Evolutionary conservation across 2,329 filamentous ascomycete species (phyloP).

Genomic region (Colletotrichum kahawae): DNA sequence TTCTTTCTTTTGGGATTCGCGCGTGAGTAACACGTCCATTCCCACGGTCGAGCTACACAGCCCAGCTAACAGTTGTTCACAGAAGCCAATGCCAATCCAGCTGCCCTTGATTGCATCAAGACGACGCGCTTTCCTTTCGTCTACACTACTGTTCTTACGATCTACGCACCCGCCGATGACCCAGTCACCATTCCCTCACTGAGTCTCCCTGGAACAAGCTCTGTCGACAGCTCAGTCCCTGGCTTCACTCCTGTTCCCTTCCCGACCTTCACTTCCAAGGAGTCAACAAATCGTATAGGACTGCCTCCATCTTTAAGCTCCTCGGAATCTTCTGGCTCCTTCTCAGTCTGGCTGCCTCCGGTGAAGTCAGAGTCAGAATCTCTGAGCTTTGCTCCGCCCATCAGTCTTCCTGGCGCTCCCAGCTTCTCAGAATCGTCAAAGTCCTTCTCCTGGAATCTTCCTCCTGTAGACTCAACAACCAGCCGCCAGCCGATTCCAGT

Average conservation of each 20-base stretch:
- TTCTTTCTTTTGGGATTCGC: background rate
- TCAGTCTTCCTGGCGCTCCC: background rate
- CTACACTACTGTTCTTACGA: background rate
- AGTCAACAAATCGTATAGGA: background rate
- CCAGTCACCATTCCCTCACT: background rate
- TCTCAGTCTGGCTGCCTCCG: no score
- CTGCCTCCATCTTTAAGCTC: background rate
- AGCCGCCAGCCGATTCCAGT: background rate
- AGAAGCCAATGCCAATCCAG: background rate
- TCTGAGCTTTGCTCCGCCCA: background rate
- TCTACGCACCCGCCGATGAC: background rate
- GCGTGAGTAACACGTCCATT: background rate
- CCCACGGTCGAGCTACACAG: rapidly evolving
- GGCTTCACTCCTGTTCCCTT: background rate
- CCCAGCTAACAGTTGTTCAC: background rate
- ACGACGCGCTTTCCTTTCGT: background rate
- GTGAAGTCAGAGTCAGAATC: background rate
- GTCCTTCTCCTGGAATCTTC: background rate
- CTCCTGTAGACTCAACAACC: background rate
- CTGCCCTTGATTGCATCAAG: background rate
- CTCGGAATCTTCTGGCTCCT: background rate
- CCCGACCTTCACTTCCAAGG: background rate
- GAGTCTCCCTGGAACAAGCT: background rate
- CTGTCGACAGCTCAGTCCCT: background rate
- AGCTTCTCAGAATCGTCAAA: background rate